Conservation (phyloP, 2,329 filamentous ascomycete genomes). For the Aspergillus fumigatiaffinis region DNA sequence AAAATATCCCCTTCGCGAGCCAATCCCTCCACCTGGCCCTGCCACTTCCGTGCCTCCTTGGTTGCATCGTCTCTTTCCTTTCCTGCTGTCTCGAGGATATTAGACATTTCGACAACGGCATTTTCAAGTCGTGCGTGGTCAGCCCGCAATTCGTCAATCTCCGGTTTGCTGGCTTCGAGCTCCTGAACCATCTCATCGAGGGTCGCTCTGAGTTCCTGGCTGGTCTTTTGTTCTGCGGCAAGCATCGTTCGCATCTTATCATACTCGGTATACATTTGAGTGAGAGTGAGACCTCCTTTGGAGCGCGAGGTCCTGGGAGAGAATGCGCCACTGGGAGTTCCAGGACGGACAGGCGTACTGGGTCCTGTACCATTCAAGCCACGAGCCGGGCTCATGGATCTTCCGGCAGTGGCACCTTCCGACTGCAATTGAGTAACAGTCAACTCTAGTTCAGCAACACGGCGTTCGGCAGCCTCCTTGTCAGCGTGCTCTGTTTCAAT, state of each 20-base stretch:
- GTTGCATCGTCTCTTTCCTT: slow-evolving; percentile 74
- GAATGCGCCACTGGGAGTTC: slow-evolving; percentile 48
- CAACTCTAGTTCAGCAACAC: slow-evolving; percentile 62
- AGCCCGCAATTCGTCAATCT: slow-evolving; percentile 77
- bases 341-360: slow-evolving; percentile 48
- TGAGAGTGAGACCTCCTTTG: slow-evolving; percentile 55
- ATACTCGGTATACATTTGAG: slow-evolving; percentile 62
- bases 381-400: slow-evolving; percentile 53
- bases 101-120: slow-evolving; percentile 79
- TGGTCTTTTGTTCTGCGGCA: slow-evolving; percentile 68
- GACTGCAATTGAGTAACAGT: slow-evolving; percentile 59
- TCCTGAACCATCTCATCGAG: slow-evolving; percentile 83
- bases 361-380: slow-evolving; percentile 47
- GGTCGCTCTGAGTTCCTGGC: slow-evolving; percentile 68
- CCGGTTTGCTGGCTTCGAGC: slow-evolving; percentile 79
- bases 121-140: slow-evolving; percentile 76
- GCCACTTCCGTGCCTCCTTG: slow-evolving; percentile 73
- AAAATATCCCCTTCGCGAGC: slow-evolving; percentile 70
- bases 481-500: slow-evolving; percentile 56
- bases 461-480: slow-evolving; percentile 58
- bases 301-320: slow-evolving; percentile 53
- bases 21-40: slow-evolving; percentile 63
- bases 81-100: slow-evolving; percentile 75
- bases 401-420: slow-evolving; percentile 42
- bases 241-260: slow-evolving; percentile 64